Evolutionary conservation across 2,329 filamentous ascomycete species (phyloP).

Genomic region (Alternaria incomplexa): DNA sequence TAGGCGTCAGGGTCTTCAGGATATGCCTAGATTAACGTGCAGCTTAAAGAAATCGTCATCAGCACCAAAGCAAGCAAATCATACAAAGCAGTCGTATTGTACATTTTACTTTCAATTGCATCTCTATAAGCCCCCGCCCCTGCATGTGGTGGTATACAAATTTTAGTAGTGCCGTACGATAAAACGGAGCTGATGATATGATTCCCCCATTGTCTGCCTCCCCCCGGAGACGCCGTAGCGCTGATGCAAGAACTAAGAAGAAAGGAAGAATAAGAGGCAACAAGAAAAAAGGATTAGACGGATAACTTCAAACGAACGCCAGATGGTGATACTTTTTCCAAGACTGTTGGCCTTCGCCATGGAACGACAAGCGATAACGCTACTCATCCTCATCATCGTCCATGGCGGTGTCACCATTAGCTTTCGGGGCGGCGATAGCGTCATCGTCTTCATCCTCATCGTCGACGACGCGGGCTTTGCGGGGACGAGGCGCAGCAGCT

Average conservation of each 20-base stretch:
- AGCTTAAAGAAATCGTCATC: neutral
- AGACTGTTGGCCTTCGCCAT: neutral
- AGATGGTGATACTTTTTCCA: neutral
- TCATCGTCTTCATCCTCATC: conserved; percentile 44
- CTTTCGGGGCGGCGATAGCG: conserved; percentile 25
- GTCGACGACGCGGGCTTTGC: conserved; percentile 41
- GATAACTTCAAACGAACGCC: neutral
- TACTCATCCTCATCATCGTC: conserved; percentile 43
- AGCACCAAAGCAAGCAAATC: neutral
- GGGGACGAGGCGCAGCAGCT: conserved; percentile 29
- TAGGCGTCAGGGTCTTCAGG: neutral
- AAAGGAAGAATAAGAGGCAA: neutral
- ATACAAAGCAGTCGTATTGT: neutral
- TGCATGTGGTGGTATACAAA: conserved; percentile 2
- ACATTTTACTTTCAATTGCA: neutral
- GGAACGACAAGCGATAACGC: neutral
- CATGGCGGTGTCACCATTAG: conserved; percentile 32
- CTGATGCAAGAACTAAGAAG: conserved; percentile 26
- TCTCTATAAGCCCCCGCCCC: neutral
- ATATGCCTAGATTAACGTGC: neutral
- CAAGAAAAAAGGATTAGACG: neutral
- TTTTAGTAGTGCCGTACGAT: neutral
- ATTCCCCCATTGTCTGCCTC: neutral
- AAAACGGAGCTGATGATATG: neutral
- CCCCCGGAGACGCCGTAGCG: conserved; percentile 20